Evolutionary conservation across 345 rosid species (phyloP).

Genomic region (Camelina neglecta): DNA sequence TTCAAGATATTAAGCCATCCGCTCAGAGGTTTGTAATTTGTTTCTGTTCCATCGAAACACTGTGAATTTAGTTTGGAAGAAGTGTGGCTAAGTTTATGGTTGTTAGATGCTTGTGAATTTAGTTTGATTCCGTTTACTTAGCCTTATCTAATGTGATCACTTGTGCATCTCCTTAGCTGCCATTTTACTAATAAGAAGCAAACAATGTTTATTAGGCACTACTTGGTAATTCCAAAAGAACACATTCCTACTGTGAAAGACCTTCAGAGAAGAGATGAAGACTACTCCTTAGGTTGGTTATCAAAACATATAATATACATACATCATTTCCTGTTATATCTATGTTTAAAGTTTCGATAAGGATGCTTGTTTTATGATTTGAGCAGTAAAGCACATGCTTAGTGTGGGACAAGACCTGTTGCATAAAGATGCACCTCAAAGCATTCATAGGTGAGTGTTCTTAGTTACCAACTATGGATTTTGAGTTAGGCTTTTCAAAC

Average conservation of each 20-base stretch:
- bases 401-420: slow-evolving; percentile 70
- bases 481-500: background rate
- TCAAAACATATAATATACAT: background rate
- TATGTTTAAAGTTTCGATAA: background rate
- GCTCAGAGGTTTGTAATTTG: slow-evolving; percentile 63
- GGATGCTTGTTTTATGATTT: slow-evolving; percentile 21
- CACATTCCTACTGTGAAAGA: slow-evolving; percentile 77
- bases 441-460: slow-evolving; percentile 57
- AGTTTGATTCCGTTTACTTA: background rate
- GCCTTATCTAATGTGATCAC: background rate
- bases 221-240: slow-evolving; percentile 75
- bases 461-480: background rate
- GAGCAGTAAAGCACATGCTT: slow-evolving; percentile 76
- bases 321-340: background rate
- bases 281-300: slow-evolving; percentile 65
- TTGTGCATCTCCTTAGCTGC: background rate
- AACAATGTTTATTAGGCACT: slow-evolving; percentile 59
- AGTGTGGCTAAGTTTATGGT: background rate
- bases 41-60: no score
- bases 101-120: background rate
- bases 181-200: background rate
- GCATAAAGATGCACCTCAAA: slow-evolving; percentile 67
- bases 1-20: slow-evolving; percentile 82
- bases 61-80: no score
- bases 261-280: slow-evolving; percentile 71